These are phyloP conservation scores for Elsinoe ampelina DNA, from an alignment of 2,329 filamentous ascomycete genomes.

Conservation along the genomic window DNA sequence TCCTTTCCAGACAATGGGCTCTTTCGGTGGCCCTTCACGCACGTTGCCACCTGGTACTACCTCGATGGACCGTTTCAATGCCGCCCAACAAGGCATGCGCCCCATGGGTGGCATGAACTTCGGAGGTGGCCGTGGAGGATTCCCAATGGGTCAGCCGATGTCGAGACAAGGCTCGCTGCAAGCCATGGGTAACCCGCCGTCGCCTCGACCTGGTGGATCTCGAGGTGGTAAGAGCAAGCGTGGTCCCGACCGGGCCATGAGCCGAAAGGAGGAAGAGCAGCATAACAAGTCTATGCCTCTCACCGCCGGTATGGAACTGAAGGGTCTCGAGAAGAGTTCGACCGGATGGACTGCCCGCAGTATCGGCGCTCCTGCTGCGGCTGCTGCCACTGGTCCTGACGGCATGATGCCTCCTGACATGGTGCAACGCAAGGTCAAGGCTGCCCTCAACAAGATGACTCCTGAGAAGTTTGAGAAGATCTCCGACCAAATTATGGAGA, in stretches of 20 bases:
- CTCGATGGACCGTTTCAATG: conserved; percentile 60
- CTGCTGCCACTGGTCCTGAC: conserved; percentile 34
- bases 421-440: conserved; percentile 98
- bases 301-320: conserved; percentile 71
- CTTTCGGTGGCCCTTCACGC: conserved; percentile 48
- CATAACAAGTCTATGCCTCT: conserved; percentile 84
- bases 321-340: conserved; percentile 63
- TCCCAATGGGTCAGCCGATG: conserved; percentile 55
- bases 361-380: conserved; percentile 42
- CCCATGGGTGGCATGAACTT: conserved; percentile 43
- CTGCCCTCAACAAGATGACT: conserved; percentile 98
- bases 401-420: conserved; percentile 74
- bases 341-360: conserved; percentile 85
- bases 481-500: conserved; percentile 81
- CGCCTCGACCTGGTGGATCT: conserved; percentile 47
- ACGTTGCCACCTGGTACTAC: conserved; percentile 67
- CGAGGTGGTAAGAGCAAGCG: conserved; percentile 59
- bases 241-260: conserved; percentile 38
- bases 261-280: conserved; percentile 53
- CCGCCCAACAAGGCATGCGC: conserved; percentile 20
- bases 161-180: conserved; percentile 52
- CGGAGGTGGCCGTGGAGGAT: conserved; percentile 46
- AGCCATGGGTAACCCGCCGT: conserved; percentile 58
- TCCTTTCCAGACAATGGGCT: conserved; percentile 51
- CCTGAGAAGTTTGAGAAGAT: conserved; percentile 98